Percentiles rank a stretch among this genome's conserved stretches.
Evolutionary conservation across 2,329 filamentous ascomycete genomes (phyloP).

Genomic region (Diaporthe citrichinensis): DNA sequence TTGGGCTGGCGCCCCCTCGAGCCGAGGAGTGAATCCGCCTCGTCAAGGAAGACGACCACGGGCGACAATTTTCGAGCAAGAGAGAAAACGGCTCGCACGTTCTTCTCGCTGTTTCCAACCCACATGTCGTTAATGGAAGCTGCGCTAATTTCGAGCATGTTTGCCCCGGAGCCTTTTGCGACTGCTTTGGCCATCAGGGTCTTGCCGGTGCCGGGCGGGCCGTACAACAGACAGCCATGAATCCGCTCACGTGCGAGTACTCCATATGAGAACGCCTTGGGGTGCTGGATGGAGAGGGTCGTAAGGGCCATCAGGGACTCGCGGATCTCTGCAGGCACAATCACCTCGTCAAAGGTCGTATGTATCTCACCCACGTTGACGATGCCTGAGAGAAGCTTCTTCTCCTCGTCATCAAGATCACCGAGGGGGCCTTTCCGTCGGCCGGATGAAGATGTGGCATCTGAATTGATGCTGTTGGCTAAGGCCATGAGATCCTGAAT

Average conservation of each 20-base stretch:
- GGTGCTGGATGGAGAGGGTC: conserved; percentile 85
- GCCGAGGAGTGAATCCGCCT: conserved; percentile 93
- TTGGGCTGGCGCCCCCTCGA: conserved; percentile 77
- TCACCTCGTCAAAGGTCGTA: conserved; percentile 90
- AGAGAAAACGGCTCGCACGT: conserved; percentile 91
- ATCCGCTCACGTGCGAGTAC: conserved; percentile 93
- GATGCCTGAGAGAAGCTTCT: conserved; percentile 84
- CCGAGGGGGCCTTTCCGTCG: conserved; percentile 31
- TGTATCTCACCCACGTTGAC: conserved; percentile 85
- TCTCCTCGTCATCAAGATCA: conserved; percentile 82
- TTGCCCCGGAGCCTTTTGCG: conserved; percentile 77
- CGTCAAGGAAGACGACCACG: conserved; percentile 96
- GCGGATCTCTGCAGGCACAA: conserved; percentile 85
- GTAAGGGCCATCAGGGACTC: conserved; percentile 92
- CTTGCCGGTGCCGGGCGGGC: conserved; percentile 86
- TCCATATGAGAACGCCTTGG: conserved; percentile 96
- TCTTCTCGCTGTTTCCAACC: conserved; percentile 96
- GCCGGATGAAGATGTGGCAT: conserved; percentile 44
- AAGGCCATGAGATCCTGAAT: conserved; percentile 34
- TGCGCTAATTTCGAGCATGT: conserved; percentile 88
- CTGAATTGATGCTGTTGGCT: conserved; percentile 40
- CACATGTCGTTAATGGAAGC: conserved; percentile 97
- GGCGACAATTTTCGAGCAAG: conserved; percentile 92
- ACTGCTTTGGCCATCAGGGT: conserved; percentile 79
- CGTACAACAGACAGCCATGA: conserved; percentile 88